Percentiles rank a stretch among this genome's conserved stretches.
Conservation (phyloP, 805 yeast genomes). For the Priceomyces carsonii region DNA sequence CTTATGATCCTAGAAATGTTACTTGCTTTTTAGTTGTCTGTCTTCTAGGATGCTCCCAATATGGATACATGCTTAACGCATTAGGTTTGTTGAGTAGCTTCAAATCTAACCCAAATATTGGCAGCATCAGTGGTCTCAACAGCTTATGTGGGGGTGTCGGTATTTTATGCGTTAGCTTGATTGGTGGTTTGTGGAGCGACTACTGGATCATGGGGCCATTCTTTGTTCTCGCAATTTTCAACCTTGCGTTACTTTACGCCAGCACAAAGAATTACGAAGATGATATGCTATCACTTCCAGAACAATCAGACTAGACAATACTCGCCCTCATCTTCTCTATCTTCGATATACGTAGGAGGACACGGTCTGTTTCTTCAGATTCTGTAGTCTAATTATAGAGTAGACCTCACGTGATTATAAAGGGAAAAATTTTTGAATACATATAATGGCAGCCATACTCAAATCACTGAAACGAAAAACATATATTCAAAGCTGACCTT, state of each 20-base stretch:
- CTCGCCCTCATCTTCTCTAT: too few species aligned
- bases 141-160: constrained; percentile 72
- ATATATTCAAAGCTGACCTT: too few species aligned
- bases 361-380: too few species aligned
- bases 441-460: too few species aligned
- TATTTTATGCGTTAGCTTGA: constrained; percentile 54
- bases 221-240: constrained; percentile 47
- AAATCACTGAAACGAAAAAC: too few species aligned
- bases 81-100: constrained; percentile 53
- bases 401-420: too few species aligned
- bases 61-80: constrained; percentile 61
- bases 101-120: constrained; percentile 47
- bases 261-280: constrained; percentile 1
- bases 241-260: constrained; percentile 9
- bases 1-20: constrained; percentile 35
- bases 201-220: constrained; percentile 61
- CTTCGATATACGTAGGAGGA: too few species aligned
- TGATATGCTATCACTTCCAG: constrained; percentile 1
- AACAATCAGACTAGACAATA: background rate
- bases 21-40: constrained; percentile 42
- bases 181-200: constrained; percentile 66
- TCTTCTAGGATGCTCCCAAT: constrained; percentile 58
- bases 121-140: constrained; percentile 70
- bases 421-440: too few species aligned
- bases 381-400: too few species aligned